A percentile compares a stretch with the other conserved stretches of the same genome.
Evolutionary conservation across 2,329 filamentous ascomycete genomes (phyloP).

Genomic region (Thielaviopsis populi): DNA sequence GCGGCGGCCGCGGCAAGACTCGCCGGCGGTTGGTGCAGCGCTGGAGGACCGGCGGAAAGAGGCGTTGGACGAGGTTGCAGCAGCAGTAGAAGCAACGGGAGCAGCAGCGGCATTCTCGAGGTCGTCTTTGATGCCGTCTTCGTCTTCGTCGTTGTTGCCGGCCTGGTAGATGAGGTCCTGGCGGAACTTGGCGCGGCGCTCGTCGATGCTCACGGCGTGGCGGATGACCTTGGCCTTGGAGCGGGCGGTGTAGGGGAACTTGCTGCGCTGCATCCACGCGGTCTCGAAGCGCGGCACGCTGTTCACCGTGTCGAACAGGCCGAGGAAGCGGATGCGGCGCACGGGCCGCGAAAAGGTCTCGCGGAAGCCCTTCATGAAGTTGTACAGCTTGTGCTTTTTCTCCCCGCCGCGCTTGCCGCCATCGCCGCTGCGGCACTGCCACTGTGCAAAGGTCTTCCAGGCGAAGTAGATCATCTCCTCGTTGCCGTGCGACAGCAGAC

Average conservation of each 20-base stretch:
- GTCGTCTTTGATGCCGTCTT: slow-evolving; percentile 15
- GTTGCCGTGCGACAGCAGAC: slow-evolving; percentile 64
- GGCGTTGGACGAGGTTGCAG: not conserved
- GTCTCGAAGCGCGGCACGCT: slow-evolving; percentile 64
- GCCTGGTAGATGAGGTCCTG: slow-evolving; percentile 51
- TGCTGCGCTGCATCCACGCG: slow-evolving; percentile 62
- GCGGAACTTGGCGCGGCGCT: slow-evolving; percentile 55
- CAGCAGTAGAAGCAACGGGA: not conserved
- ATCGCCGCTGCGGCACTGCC: slow-evolving; percentile 44
- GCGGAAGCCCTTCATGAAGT: slow-evolving; percentile 64
- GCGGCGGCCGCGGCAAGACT: not conserved
- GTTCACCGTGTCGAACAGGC: slow-evolving; percentile 71
- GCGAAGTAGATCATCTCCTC: slow-evolving; percentile 75
- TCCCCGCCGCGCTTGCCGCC: slow-evolving; percentile 30
- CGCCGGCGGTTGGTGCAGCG: slow-evolving; percentile 14
- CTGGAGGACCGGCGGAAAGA: not conserved
- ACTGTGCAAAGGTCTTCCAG: slow-evolving; percentile 66
- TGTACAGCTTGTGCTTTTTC: slow-evolving; percentile 44
- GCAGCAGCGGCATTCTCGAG: not conserved
- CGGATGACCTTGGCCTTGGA: slow-evolving; percentile 47
- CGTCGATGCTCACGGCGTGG: slow-evolving; percentile 56
- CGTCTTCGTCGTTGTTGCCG: slow-evolving; percentile 5
- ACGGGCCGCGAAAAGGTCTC: slow-evolving; percentile 69
- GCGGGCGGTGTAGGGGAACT: slow-evolving; percentile 53
- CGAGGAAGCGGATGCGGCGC: slow-evolving; percentile 57